phyloP scores from a whole-genome alignment of 176 grass and related monocot genomes.

The Lolium rigidum region DNA sequence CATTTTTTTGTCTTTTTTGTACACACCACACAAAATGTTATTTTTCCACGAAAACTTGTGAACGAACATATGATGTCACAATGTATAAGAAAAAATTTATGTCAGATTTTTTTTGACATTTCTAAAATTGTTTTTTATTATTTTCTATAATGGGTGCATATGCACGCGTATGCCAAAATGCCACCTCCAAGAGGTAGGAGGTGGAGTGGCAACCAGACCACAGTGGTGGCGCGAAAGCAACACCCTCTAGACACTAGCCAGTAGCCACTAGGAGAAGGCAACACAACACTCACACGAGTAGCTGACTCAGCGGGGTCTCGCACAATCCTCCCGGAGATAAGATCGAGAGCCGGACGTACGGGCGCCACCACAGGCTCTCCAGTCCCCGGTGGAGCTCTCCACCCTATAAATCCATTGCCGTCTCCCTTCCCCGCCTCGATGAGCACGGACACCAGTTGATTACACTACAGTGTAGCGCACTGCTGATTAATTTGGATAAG shows the following conservation, averaged over 20 bases:
- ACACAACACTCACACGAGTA: neutral
- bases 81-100: no score
- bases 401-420: conserved; percentile 20
- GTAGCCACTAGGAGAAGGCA: neutral
- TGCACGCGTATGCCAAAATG: no score
- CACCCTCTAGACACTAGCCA: neutral
- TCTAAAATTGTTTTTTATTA: no score
- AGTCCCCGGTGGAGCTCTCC: no score
- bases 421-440: neutral
- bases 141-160: no score
- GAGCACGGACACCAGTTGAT: neutral
- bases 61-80: no score
- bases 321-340: conserved; percentile 36
- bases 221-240: neutral
- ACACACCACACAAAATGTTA: no score
- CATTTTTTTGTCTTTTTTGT: no score
- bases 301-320: conserved; percentile 30
- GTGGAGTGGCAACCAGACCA: neutral
- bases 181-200: neutral
- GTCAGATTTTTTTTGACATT: no score
- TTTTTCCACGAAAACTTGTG: no score
- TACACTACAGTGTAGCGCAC: no score
- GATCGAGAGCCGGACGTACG: neutral
- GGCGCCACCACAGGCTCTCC: neutral
- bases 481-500: no score